Percentiles rank a stretch among this genome's conserved stretches.
Conservation (phyloP, 1,284 basidiomycete genomes). For the Clitocybe nebularis region DNA sequence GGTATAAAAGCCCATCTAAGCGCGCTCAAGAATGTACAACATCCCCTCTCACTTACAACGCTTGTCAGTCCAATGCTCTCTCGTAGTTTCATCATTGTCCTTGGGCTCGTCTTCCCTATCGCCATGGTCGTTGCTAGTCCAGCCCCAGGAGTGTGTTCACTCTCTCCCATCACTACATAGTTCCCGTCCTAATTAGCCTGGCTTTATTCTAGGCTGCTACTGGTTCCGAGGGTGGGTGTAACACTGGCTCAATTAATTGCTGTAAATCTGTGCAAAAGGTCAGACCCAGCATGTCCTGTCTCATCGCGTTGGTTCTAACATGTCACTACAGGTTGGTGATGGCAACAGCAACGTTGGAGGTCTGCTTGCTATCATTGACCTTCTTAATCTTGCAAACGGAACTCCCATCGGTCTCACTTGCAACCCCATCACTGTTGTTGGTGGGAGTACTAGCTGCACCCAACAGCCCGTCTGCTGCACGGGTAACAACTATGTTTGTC, state of each 20-base stretch:
- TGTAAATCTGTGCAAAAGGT: constrained; percentile 16
- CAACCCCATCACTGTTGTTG: constrained; percentile 14
- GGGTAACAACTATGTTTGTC: constrained; percentile 18
- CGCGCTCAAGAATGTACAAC: too few species aligned
- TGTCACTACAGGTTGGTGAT: constrained; percentile 5
- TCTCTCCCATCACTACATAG: too few species aligned
- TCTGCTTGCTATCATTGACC: too few species aligned
- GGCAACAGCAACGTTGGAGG: too few species aligned
- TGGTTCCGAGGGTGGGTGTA: constrained; percentile 16
- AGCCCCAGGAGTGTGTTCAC: constrained; percentile 5
- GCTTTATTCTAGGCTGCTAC: too few species aligned
- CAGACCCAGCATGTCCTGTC: too few species aligned
- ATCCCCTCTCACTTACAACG: too few species aligned
- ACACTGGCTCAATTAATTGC: constrained; percentile 20
- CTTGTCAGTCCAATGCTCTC: too few species aligned
- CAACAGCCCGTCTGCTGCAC: constrained; percentile 24
- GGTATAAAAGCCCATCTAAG: too few species aligned
- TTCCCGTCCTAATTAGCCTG: too few species aligned
- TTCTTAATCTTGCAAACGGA: constrained; percentile 5
- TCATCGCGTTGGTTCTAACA: too few species aligned
- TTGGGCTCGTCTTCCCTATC: constrained; percentile 1
- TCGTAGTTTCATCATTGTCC: constrained; percentile 3
- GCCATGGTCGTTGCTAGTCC: constrained; percentile 11
- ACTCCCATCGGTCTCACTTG: constrained; percentile 16
- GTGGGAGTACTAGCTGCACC: constrained; percentile 13